Conservation (phyloP, 306 rosid genomes). For the Prunus mira region DNA sequence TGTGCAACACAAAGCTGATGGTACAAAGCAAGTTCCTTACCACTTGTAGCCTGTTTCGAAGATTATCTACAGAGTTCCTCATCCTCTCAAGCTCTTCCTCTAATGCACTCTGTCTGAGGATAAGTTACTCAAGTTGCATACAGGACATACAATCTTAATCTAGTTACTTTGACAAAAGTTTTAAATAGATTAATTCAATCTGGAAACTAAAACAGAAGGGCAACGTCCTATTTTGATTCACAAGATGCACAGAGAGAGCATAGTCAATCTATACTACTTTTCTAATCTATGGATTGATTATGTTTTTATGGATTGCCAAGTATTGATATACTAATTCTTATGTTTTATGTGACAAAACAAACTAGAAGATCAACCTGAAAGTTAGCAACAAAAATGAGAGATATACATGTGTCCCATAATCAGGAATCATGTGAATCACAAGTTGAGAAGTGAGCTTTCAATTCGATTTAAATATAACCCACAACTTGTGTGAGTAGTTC, state of each 20-base stretch:
- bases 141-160: constrained; percentile 37
- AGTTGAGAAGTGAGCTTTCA: too few species aligned
- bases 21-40: constrained; percentile 36
- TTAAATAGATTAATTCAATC: background rate
- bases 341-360: too few species aligned
- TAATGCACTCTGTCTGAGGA: constrained; percentile 97
- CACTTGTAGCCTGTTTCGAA: constrained; percentile 74
- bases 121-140: constrained; percentile 63
- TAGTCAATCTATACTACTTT: background rate
- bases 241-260: background rate
- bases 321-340: too few species aligned
- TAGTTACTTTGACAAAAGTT: background rate
- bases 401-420: too few species aligned
- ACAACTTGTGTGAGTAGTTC: too few species aligned
- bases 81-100: constrained; percentile 73
- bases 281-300: background rate
- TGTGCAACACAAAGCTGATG: constrained; percentile 1
- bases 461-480: too few species aligned
- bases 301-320: background rate
- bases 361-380: too few species aligned
- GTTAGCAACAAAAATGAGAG: too few species aligned
- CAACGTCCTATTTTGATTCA: background rate
- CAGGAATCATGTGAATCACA: too few species aligned
- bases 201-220: background rate
- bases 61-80: constrained; percentile 59